Percentiles rank a stretch among this genome's conserved stretches.
Conservation (phyloP, 2,329 filamentous ascomycete genomes). For the Mollisiaceae sp. region DNA sequence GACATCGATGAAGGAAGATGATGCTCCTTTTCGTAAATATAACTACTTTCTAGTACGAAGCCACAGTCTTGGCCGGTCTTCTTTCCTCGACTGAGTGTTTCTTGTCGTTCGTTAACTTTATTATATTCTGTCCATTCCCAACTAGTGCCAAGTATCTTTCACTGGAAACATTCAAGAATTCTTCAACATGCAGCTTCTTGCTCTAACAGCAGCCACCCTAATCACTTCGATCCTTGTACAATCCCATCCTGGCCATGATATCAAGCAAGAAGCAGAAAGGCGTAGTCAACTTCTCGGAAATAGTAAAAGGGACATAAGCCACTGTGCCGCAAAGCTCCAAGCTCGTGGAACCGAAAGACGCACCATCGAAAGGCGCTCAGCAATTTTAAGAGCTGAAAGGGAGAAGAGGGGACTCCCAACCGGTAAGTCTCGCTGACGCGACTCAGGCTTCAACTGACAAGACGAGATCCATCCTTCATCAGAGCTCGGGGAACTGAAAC, state of each 20-base stretch:
- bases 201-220: constrained; percentile 1
- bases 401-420: constrained; percentile 40
- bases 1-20: not conserved
- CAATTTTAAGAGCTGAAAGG: constrained; percentile 42
- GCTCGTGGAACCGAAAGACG: constrained; percentile 45
- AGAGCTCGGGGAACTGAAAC: constrained; percentile 20
- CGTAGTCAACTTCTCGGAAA: constrained; percentile 41
- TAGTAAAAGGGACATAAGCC: constrained; percentile 44
- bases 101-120: not conserved
- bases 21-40: not conserved
- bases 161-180: not conserved
- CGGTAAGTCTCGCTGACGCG: constrained; percentile 14
- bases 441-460: not conserved
- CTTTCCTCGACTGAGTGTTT: not conserved
- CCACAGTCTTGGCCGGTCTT: not conserved
- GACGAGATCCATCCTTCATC: constrained; percentile 23
- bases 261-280: constrained; percentile 42
- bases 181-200: constrained; percentile 14
- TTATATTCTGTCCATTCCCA: not conserved
- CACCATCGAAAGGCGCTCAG: constrained; percentile 43
- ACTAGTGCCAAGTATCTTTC: not conserved
- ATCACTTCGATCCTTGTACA: constrained; percentile 23
- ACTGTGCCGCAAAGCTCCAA: constrained; percentile 47
- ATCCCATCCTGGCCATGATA: constrained; percentile 48
- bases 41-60: not conserved